Evolutionary conservation across 441 rosid species (phyloP), one percentile per base, ranked within the genome.

Genomic region (Bocquillonia castaneifolia): DNA sequence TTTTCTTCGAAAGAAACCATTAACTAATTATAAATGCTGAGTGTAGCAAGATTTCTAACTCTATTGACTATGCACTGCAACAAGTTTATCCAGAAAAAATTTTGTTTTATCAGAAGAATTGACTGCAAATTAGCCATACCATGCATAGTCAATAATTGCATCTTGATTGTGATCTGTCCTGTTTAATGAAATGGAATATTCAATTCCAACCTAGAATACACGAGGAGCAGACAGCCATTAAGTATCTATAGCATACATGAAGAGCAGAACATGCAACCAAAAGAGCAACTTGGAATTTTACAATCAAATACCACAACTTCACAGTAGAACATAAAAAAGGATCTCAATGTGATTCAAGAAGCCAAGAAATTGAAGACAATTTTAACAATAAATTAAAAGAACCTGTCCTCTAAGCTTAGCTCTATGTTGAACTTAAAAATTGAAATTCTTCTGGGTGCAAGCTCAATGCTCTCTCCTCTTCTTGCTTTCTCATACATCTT

Each of bases 401-500:
- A 93, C 96, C 96, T 90, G 84, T 90, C 96, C 73, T 94, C 97
- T 78, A 91, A 81, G 69, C 98, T 94, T 47, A 90, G 92, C 67
- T 94, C 97, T 1, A 94, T 85, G 59, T 90, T 87, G 70, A 91
- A 87, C 72, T 83, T 70, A 78, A 88, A 87, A 81, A 94, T 87
- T 5, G 97, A 91, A 74, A 92, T 90, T 76, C 84, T 83, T 77
- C 99, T 85, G 0, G 97, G 97, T 45, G 97, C 74, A 76, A 94
- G 96, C 78, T 94, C 97, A 15, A 91, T 66, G 2, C 78, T 88
- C 78, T 91, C 99, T 71, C 99, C 97, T 85, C 89, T 83, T 84
- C 99, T 91, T 59, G 97, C 97, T 85, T 94, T 94, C 1, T 90
- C 97, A 56, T 94, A 94, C 98, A 94, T 88, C 79, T 69, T 94